Evolutionary conservation across 805 yeast species (phyloP).

Genomic region (Wickerhamiella alocasiicola): DNA sequence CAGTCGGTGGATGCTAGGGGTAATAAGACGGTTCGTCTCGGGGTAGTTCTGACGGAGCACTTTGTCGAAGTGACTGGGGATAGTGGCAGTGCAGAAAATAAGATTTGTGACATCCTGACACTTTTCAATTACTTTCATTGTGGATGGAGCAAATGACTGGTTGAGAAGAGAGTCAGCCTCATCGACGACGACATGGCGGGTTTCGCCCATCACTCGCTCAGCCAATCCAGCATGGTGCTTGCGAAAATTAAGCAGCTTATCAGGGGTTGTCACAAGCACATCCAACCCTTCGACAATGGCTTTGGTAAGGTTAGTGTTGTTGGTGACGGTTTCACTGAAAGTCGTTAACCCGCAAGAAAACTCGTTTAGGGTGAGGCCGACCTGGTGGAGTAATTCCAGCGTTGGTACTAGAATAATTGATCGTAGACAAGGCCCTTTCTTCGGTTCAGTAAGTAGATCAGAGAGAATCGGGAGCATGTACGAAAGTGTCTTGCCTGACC

Average conservation of each 20-base stretch:
- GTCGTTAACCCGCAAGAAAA: slow-evolving; percentile 16
- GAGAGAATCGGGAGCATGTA: slow-evolving; percentile 68
- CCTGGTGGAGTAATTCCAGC: slow-evolving; percentile 76
- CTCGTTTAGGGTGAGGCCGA: slow-evolving; percentile 33
- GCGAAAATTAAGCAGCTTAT: slow-evolving; percentile 39
- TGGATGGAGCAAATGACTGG: slow-evolving; percentile 57
- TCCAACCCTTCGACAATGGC: slow-evolving; percentile 42
- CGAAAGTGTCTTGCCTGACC: slow-evolving; percentile 93
- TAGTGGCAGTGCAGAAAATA: slow-evolving; percentile 79
- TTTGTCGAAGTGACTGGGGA: slow-evolving; percentile 63
- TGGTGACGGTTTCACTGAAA: not conserved
- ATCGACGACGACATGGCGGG: slow-evolving; percentile 61
- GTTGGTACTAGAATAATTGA: slow-evolving; percentile 80
- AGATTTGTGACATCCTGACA: slow-evolving; percentile 48
- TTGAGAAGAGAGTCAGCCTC: slow-evolving; percentile 93
- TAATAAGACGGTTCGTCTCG: slow-evolving; percentile 47
- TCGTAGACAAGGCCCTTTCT: slow-evolving; percentile 37
- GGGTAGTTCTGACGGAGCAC: slow-evolving; percentile 53
- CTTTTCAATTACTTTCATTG: slow-evolving; percentile 40
- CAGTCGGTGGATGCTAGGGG: slow-evolving; percentile 76
- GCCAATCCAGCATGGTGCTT: slow-evolving; percentile 25
- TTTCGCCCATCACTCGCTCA: slow-evolving; percentile 29
- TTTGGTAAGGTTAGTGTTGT: slow-evolving; percentile 20
- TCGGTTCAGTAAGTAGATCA: slow-evolving; percentile 38
- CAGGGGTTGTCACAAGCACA: slow-evolving; percentile 76